A percentile compares a stretch with the other conserved stretches of the same genome.
phyloP scores from a whole-genome alignment of 768 basidiomycete genomes.

The Naematelia aurantialba region DNA sequence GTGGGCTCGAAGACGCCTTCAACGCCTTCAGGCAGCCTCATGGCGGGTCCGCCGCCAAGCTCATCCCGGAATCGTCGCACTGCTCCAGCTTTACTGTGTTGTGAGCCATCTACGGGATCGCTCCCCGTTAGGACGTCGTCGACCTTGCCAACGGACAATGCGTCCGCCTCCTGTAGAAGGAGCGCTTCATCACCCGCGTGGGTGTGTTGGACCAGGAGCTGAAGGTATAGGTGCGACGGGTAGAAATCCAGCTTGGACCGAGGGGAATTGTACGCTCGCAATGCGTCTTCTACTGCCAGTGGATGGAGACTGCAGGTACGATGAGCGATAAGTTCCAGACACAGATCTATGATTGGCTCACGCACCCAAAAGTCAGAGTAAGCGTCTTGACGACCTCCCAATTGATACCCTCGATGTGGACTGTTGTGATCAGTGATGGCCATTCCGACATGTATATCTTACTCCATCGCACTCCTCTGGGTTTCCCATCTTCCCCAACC shows the following conservation, averaged over 20 bases:
- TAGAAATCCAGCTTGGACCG: conserved; percentile 50
- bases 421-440: conserved; percentile 11
- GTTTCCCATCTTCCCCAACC: conserved; percentile 30
- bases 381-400: conserved; percentile 48
- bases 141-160: not conserved
- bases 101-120: not conserved
- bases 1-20: conserved; percentile 49
- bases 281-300: conserved; percentile 47
- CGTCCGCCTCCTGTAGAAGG: conserved; percentile 21
- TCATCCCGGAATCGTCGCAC: conserved; percentile 2
- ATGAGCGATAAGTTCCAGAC: not conserved
- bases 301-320: conserved; percentile 40
- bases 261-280: conserved; percentile 44
- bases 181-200: conserved; percentile 24
- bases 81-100: not conserved
- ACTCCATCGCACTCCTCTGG: conserved; percentile 46
- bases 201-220: conserved; percentile 47
- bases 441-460: conserved; percentile 9
- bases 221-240: conserved; percentile 47
- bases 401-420: conserved; percentile 45
- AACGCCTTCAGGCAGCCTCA: conserved; percentile 45
- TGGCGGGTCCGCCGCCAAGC: not conserved
- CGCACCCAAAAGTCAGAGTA: conserved; percentile 40
- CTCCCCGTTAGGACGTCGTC: not conserved
- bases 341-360: not conserved